A percentile compares a stretch with the other conserved stretches of the same genome.
These are phyloP conservation scores for Kodamaea fukazawae DNA, from an alignment of 805 yeast genomes.

Conservation along the genomic window DNA sequence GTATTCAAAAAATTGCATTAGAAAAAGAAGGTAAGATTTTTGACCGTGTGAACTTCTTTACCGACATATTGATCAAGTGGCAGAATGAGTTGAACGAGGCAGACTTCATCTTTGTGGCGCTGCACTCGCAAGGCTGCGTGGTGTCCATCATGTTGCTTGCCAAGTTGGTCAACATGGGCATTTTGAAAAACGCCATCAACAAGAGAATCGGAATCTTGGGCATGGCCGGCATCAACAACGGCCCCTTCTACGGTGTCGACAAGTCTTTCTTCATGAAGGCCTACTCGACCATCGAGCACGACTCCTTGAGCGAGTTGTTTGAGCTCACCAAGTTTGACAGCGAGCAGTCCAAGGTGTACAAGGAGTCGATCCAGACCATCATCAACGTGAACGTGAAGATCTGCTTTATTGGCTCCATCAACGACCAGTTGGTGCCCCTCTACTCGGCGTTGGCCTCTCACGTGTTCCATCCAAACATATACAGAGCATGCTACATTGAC, in stretches of 20 bases:
- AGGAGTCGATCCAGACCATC: conserved; percentile 63
- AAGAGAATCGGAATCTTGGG: conserved; percentile 71
- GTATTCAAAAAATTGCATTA: conserved; percentile 85
- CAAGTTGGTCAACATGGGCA: conserved; percentile 58
- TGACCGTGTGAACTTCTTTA: conserved; percentile 80
- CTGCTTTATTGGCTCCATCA: conserved; percentile 81
- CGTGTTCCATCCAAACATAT: conserved; percentile 84
- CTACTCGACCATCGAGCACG: conserved; percentile 85
- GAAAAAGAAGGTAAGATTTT: conserved; percentile 92
- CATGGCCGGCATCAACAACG: conserved; percentile 95
- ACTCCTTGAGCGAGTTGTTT: conserved; percentile 79
- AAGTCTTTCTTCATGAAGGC: conserved; percentile 82
- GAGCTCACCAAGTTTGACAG: conserved; percentile 80
- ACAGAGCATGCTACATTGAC: conserved; percentile 86
- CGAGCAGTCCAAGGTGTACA: conserved; percentile 64
- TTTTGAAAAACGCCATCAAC: conserved; percentile 33
- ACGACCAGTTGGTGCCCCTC: conserved; percentile 91
- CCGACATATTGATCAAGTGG: conserved; percentile 69
- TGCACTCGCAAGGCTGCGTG: conserved; percentile 96
- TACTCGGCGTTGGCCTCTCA: conserved; percentile 85
- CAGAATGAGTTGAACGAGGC: conserved; percentile 55
- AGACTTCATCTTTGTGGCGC: conserved; percentile 86
- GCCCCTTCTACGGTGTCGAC: conserved; percentile 91
- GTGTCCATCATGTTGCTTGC: conserved; percentile 82
- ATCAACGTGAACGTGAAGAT: conserved; percentile 72